Evolutionary conservation across 352 stramenopile genomes (phyloP), one percentile per base, ranked within the genome.

Genomic region (Phytophthora hibernalis): DNA sequence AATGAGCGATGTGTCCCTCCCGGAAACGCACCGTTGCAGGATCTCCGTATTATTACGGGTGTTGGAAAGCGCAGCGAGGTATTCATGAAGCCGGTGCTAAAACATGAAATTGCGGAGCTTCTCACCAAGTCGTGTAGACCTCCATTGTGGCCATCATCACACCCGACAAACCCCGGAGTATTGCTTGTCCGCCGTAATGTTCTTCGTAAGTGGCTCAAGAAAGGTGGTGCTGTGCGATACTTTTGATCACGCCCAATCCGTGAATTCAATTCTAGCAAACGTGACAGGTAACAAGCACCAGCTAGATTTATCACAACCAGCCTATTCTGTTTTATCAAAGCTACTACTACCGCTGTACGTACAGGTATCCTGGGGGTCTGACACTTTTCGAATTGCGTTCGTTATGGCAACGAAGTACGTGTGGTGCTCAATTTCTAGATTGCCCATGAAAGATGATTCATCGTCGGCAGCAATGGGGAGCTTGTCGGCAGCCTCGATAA

Each of bases 41-140:
- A 91, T 42, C 58, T 93, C 48, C 84, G 82, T 15, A 87, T 93
- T 48, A 90, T 93, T 58, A 90, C 81, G 24, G 85, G 85, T n/a
- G 68, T 91, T 18, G 85, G 85, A 13, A 84, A 75, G 37, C 79
- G 80, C 61, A 91, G 85, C 37, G 77, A 84, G 15, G 60, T 69
- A 51, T 91, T 79, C 52, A 72, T 91, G 70, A 79, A 85, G 54
- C 81, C 85, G 8, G 77, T 87, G 33, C 62, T 93, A 33, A 76
- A 67, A 26, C 70, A 79, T 22, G 81, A 89, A 48, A 76, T 93
- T 24, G 69, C 55, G 15, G 59, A 83, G 10, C 68, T 93, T 47
- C 70, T 93, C 26, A 68, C 76, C 8, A 81, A 79, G 21, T 82
- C 72, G 31, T 82, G 77, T 54, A 68, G 77, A 0, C 80, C 83